Evolutionary conservation across 2,329 filamentous ascomycete species (phyloP), one percentile per base, ranked within the genome.

Genomic region (Rugonectria rugulosa): DNA sequence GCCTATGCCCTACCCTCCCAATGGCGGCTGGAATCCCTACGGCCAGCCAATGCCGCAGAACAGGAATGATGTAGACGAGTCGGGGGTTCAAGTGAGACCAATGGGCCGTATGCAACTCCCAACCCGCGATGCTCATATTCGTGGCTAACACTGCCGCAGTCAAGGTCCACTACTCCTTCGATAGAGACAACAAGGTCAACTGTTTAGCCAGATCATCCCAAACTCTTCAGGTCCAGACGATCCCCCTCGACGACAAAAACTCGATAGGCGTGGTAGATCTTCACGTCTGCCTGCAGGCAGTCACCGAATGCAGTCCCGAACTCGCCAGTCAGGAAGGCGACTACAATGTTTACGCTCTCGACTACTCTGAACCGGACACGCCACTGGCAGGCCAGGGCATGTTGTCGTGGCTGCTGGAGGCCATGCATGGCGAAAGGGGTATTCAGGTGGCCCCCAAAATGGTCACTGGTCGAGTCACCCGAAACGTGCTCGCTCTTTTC

Each of bases 151-250:
- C 19, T 44, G 36, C 31, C 63, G 36, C 74, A 96, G 93, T 98
- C 75, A 98, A 98, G 81, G 90, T 98, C 44, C 88, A 96, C 58
- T 99, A 98, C 76, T 97, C 92, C 26, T 97, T 98, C 76, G 93
- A 98, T 73, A 88, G 88, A 70, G 88, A 94, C 64, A 89, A 87
- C 76, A 92, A 92, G 75, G 88, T 92, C 61, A 93, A 94, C 71
- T 97, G 92, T 74, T 82, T 99, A 44, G 93, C 94, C 56, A 86
- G 94, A 68, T 89, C 91, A 80, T 89, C 91, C 15, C 88, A 94
- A 56, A 82, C 89, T 14, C 80, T 97, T 54, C 83, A 89, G 47
- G 86, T 97, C 31, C 91, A 92, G 67, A 91, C 92, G 3, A 84
- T 96, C 12, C 83, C 86, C 20, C 77, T 98, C 58, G 91, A 97